Evolutionary conservation across 2,329 filamentous ascomycete genomes (phyloP).

Genomic region (Penicillium frequentans): DNA sequence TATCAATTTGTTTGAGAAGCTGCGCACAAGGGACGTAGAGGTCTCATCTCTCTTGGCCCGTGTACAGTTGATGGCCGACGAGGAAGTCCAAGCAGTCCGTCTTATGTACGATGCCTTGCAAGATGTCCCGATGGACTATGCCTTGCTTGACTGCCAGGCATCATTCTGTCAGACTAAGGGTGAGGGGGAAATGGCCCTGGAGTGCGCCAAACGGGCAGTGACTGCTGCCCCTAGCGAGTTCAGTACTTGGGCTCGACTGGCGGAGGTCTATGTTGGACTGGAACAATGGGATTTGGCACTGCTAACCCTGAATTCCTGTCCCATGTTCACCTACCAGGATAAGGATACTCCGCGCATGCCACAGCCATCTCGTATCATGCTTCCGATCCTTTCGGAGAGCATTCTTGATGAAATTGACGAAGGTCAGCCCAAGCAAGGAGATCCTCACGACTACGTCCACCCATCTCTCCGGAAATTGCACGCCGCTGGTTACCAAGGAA

Average conservation of each 20-base stretch:
- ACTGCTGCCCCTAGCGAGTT: conserved; percentile 96
- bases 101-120: conserved; percentile 85
- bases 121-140: conserved; percentile 95
- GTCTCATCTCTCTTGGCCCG: conserved; percentile 90
- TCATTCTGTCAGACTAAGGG: conserved; percentile 89
- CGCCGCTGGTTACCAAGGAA: conserved; percentile 88
- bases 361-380: conserved; percentile 80
- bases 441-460: conserved; percentile 82
- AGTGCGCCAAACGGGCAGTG: conserved; percentile 91
- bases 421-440: conserved; percentile 68
- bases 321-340: conserved; percentile 99
- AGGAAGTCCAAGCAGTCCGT: conserved; percentile 93
- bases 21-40: conserved; percentile 85
- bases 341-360: conserved; percentile 95
- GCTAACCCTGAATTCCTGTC: conserved; percentile 94
- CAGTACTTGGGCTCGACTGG: conserved; percentile 90
- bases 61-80: conserved; percentile 90
- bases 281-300: conserved; percentile 97
- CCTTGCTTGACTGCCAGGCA: conserved; percentile 91
- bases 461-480: conserved; percentile 81
- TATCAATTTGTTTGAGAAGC: conserved; percentile 96
- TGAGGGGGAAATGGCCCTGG: conserved; percentile 80
- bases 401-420: conserved; percentile 95
- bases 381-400: conserved; percentile 85
- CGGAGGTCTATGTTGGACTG: conserved; percentile 88